Evolutionary conservation across 2,329 filamentous ascomycete genomes (phyloP), one percentile per base, ranked within the genome.

Genomic region (Colletotrichum horii): DNA sequence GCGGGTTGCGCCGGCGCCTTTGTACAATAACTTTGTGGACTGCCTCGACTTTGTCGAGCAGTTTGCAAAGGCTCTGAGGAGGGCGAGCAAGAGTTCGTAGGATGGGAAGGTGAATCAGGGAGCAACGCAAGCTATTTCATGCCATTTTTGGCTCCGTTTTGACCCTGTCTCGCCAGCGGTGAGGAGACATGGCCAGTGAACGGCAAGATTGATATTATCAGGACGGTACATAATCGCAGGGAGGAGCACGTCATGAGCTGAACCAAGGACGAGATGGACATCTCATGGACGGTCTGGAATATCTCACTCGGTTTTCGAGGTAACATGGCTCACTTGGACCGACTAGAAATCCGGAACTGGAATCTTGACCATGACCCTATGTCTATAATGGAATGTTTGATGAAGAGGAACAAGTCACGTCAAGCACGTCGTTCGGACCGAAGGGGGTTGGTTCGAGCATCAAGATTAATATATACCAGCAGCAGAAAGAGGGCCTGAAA

Each of bases 21-120:
- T 97, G 81, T 97, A 97, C 83, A 97, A 96, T 81, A 92, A 89
- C 1, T 96, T 94, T 82, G 85, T 85, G 56, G 95, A 97, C 67
- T 84, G 83, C 68, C 83, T 77, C 38, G 79, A 79, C n/a, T 84
- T 84, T 78, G 80, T 80, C 15, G 70, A 71, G 75, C 80, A 78
- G 14, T 82, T 84, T 56, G 72, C 71, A 28, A 74, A 78, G 71
- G 81, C 79, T 7, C 61, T 84, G 55, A 24, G 34, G 26, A 67
- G n/a, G 22, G 22, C 74, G 4, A 48, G 1, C 14, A 38, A 66
- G 16, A 68, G 22, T 3, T 4, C 12, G 3, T 68, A 75, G 55
- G 12, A 22, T 3, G 28, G 26, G 8, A 16, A 62, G 1, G n/a
- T 52, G 14, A 26, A 34, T 22, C 16, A 16, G 8, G 34, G 5